Conservation (phyloP, 1,284 basidiomycete species). For the Taiwanofungus camphoratus region DNA sequence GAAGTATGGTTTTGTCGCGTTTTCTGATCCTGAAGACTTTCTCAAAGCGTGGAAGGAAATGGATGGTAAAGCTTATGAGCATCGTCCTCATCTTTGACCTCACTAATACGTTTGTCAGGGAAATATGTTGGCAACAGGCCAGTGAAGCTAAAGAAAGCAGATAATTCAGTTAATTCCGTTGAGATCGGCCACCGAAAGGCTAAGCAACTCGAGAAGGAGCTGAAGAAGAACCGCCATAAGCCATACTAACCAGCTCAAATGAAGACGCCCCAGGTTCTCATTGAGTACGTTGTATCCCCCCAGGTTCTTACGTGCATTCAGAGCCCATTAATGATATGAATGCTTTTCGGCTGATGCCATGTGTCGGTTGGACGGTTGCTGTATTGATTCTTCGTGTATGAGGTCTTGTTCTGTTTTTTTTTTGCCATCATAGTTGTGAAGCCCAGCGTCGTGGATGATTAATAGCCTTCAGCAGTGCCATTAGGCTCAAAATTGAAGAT, state of each 20-base stretch:
- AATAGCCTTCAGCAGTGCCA: too few relatives aligned
- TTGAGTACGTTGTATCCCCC: slow-evolving; percentile 14
- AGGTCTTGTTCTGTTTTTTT: neutral
- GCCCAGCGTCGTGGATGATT: too few relatives aligned
- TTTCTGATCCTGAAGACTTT: slow-evolving; percentile 98
- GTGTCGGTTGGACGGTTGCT: neutral
- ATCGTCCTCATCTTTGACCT: slow-evolving; percentile 3
- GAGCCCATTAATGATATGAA: slow-evolving; percentile 6
- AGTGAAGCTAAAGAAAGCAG: slow-evolving; percentile 87
- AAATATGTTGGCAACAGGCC: slow-evolving; percentile 97
- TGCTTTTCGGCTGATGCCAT: neutral
- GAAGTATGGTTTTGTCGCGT: slow-evolving; percentile 96
- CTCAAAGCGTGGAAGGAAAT: slow-evolving; percentile 99
- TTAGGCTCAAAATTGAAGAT: too few relatives aligned
- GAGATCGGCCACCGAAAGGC: slow-evolving; percentile 92
- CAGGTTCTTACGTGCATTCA: slow-evolving; percentile 13
- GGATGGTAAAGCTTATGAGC: slow-evolving; percentile 63
- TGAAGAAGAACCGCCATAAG: slow-evolving; percentile 78
- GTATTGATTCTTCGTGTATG: neutral
- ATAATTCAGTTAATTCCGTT: slow-evolving; percentile 82
- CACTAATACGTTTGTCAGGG: slow-evolving; percentile 41
- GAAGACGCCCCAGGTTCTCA: neutral
- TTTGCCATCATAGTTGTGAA: too few relatives aligned
- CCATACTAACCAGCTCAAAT: slow-evolving; percentile 45
- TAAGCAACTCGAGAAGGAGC: slow-evolving; percentile 70